Evolutionary conservation across 2,329 filamentous ascomycete species (phyloP), one percentile per base, ranked within the genome.

Genomic region (Chaetomiaceae sp.): DNA sequence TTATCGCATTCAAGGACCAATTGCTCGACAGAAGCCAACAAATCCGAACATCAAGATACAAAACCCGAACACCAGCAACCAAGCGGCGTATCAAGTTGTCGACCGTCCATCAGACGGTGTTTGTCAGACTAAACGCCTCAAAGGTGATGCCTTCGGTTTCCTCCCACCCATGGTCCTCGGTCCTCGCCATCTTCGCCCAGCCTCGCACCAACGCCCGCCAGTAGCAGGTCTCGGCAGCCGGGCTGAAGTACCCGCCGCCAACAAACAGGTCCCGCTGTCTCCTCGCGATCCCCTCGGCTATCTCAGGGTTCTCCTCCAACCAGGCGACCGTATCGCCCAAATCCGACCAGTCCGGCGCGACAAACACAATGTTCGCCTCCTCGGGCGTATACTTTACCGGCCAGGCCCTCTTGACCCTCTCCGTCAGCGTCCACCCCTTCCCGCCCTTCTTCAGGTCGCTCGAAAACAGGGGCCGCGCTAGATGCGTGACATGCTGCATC

Each of bases 191-290:
- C 33, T 65, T 56, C 49, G 65, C 69, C 77, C 77, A 80, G 0
- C 74, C 75, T 51, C 69, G 68, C 20, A 80, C 62, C 55, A 77
- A 50, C 0, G 70, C 73, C 36, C 77, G 68, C 77, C 77, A 80
- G 65, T 80, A 80, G 58, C 77, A 80, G 53, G 62, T 66, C 63
- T 79, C 77, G 0, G 76, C 75, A n/a, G 75, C 75, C 13, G 71
- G 70, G 53, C 73, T 75, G 41, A 77, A 65, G 59, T 77, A 75
- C 1, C 75, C 76, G 0, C 66, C 68, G 11, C 65, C 70, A 1
- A 68, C 67, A 60, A 75, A 75, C 44, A 71, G 48, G 13, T 66
- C 69, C 47, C 75, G 69, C 66, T 79, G 77, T 30, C 75, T 65
- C 41, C 64, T 56, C 14, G 76, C 76, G 43, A 80, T 78, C 0